phyloP scores from a whole-genome alignment of 805 yeast species.

The Candida xyloterini region DNA sequence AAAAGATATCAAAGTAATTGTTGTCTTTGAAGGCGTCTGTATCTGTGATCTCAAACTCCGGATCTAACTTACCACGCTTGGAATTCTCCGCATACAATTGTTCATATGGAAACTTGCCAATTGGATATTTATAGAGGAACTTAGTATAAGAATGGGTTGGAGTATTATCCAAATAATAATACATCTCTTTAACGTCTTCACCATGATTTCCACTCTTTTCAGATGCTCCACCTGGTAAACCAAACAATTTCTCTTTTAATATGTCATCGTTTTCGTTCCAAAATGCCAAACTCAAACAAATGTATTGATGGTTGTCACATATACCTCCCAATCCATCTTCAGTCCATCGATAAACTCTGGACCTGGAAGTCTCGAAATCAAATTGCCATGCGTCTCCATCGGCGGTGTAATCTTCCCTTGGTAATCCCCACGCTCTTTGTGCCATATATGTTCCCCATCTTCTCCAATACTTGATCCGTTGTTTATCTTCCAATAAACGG shows the following conservation, averaged over 20 bases:
- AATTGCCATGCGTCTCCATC: slow-evolving; percentile 93
- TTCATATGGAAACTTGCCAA: slow-evolving; percentile 75
- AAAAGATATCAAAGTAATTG: slow-evolving; percentile 81
- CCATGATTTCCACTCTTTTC: slow-evolving; percentile 76
- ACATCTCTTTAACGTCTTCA: slow-evolving; percentile 86
- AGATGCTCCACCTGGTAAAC: slow-evolving; percentile 79
- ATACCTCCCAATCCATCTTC: slow-evolving; percentile 94
- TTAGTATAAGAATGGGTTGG: slow-evolving; percentile 94
- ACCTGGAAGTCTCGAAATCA: slow-evolving; percentile 78
- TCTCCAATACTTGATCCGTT: slow-evolving; percentile 59
- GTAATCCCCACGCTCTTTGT: slow-evolving; percentile 86
- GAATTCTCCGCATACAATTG: slow-evolving; percentile 66
- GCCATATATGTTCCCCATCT: slow-evolving; percentile 91
- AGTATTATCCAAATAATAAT: slow-evolving; percentile 84
- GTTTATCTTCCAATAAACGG: slow-evolving; percentile 40
- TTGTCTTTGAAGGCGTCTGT: slow-evolving; percentile 70
- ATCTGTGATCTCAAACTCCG: slow-evolving; percentile 81
- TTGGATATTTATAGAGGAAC: slow-evolving; percentile 91
- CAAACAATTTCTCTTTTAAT: slow-evolving; percentile 82
- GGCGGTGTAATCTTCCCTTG: slow-evolving; percentile 81
- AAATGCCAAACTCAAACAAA: slow-evolving; percentile 76
- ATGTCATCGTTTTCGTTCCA: slow-evolving; percentile 90
- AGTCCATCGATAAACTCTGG: slow-evolving; percentile 89
- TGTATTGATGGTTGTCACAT: slow-evolving; percentile 74
- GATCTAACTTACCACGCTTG: slow-evolving; percentile 60